Percentiles rank a stretch among this genome's conserved stretches.
Conservation (phyloP, 805 yeast genomes). For the Starmerella cellae region DNA sequence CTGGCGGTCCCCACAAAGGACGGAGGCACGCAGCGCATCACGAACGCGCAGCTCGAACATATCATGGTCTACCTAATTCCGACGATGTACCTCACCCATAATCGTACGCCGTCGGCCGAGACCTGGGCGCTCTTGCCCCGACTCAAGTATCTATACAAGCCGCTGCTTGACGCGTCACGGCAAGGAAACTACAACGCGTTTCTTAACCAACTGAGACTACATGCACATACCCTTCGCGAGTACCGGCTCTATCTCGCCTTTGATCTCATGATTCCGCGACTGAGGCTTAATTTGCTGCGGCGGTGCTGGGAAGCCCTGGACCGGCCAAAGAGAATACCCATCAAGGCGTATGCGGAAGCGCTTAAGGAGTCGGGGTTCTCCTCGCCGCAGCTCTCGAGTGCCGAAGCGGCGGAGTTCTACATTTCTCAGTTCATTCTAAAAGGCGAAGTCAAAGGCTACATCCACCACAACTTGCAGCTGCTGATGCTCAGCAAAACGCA, state of each 20-base stretch:
- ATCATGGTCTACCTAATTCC: conserved; percentile 18
- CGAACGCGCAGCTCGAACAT: conserved; percentile 6
- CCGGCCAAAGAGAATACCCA: conserved; percentile 12
- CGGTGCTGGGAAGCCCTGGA: conserved; percentile 13
- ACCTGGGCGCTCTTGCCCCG: conserved; percentile 15
- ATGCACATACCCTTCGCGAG: conserved; percentile 5
- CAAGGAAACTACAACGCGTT: conserved; percentile 11
- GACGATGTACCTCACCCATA: conserved; percentile 5
- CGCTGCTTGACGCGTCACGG: conserved; percentile 9
- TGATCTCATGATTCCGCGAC: conserved; percentile 6
- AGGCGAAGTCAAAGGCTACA: conserved; percentile 21
- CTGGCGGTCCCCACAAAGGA: conserved; percentile 7
- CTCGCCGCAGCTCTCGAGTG: background rate
- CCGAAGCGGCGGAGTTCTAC: conserved; percentile 16
- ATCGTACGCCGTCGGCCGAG: conserved; percentile 10
- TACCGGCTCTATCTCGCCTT: conserved; percentile 16
- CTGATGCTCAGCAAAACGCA: conserved; percentile 16
- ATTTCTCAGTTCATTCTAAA: conserved; percentile 14
- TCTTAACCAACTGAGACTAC: conserved; percentile 1
- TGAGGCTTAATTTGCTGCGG: conserved; percentile 14
- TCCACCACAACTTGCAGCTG: conserved; percentile 15
- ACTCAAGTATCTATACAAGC: conserved; percentile 10
- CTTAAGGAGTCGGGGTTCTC: conserved; percentile 6
- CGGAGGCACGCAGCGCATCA: conserved; percentile 3
- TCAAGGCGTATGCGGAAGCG: conserved; percentile 8